A percentile compares a stretch with the other conserved stretches of the same genome.
Conservation (phyloP, 768 basidiomycete genomes). For the Rhizopogon rudus region DNA sequence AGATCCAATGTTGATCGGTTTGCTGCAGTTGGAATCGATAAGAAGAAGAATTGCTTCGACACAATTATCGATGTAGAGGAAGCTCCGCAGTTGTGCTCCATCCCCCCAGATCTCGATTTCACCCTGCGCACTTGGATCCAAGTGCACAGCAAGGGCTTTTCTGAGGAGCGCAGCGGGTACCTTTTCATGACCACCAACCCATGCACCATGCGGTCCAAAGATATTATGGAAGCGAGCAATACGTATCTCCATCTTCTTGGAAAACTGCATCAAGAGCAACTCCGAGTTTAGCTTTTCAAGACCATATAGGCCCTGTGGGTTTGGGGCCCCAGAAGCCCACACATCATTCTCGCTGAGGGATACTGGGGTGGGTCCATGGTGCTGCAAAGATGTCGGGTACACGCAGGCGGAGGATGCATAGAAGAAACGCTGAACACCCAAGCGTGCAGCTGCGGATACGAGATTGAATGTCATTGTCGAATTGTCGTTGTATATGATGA, state of each 20-base stretch:
- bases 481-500: constrained; percentile 45
- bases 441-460: constrained; percentile 32
- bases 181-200: constrained; percentile 53
- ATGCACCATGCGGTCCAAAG: constrained; percentile 49
- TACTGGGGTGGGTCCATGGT: constrained; percentile 25
- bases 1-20: constrained; percentile 50
- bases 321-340: constrained; percentile 32
- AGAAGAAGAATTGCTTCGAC: constrained; percentile 45
- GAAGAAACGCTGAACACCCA: constrained; percentile 40
- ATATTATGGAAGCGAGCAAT: constrained; percentile 58
- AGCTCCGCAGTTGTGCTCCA: constrained; percentile 48
- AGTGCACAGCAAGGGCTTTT: constrained; percentile 37
- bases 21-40: constrained; percentile 29
- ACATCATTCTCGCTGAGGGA: constrained; percentile 44
- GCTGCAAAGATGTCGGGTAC: constrained; percentile 44
- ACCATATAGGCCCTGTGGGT: constrained; percentile 54
- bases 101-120: constrained; percentile 55
- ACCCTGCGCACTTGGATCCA: constrained; percentile 1
- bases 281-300: constrained; percentile 53
- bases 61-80: constrained; percentile 51
- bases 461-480: constrained; percentile 46
- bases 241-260: constrained; percentile 30
- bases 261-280: constrained; percentile 33
- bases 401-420: constrained; percentile 59
- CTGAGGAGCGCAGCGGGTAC: constrained; percentile 53